phyloP scores from a whole-genome alignment of 805 yeast species.

The Candida arabinofermentans region DNA sequence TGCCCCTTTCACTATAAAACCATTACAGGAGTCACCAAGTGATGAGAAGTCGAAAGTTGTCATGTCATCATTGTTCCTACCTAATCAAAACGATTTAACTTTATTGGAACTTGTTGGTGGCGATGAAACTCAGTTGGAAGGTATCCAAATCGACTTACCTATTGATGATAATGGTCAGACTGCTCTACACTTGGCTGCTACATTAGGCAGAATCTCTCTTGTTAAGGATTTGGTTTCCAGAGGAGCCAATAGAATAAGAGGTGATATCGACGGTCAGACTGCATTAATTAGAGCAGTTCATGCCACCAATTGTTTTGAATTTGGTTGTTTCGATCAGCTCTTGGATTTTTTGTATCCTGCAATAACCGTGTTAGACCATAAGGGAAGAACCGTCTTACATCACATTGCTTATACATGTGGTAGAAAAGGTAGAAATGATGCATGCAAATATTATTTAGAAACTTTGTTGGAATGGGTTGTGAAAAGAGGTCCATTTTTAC shows the following conservation, averaged over 20 bases:
- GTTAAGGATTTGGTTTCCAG: constrained; percentile 64
- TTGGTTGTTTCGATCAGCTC: constrained; percentile 66
- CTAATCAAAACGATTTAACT: constrained; percentile 32
- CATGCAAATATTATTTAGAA: constrained; percentile 70
- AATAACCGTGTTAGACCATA: constrained; percentile 57
- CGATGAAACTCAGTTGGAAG: constrained; percentile 24
- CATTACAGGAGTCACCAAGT: constrained; percentile 30
- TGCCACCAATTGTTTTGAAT: constrained; percentile 80
- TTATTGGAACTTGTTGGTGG: constrained; percentile 26
- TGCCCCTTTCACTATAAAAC: constrained; percentile 46
- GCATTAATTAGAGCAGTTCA: constrained; percentile 79
- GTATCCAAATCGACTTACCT: constrained; percentile 70
- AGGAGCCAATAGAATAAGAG: constrained; percentile 64
- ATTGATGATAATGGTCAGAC: constrained; percentile 94
- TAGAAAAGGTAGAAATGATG: constrained; percentile 66
- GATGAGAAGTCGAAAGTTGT: constrained; percentile 33
- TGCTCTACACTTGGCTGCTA: constrained; percentile 93
- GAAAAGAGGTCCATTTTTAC: constrained; percentile 42
- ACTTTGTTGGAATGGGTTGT: constrained; percentile 77
- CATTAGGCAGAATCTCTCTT: constrained; percentile 72
- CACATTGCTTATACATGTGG: constrained; percentile 82
- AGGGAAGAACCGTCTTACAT: constrained; percentile 79
- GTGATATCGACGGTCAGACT: constrained; percentile 84
- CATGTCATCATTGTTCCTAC: constrained; percentile 49
- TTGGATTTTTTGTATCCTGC: constrained; percentile 75